Percentiles rank a stretch among this genome's conserved stretches.
Conservation (phyloP, 108 stramenopile species). For the Pseudonitzschia delicatissima region DNA sequence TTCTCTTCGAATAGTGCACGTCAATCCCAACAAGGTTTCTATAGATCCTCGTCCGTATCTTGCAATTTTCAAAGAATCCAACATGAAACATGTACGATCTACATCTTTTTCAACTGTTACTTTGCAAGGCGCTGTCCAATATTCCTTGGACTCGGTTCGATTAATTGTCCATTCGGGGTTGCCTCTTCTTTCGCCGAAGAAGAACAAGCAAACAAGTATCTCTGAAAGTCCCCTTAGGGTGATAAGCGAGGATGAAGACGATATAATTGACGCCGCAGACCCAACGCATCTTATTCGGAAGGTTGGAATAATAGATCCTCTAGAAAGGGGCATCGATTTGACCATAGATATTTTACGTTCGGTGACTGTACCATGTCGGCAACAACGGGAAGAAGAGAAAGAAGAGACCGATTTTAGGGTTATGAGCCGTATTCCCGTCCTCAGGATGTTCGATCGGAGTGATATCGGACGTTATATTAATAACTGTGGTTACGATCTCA, state of each 20-base stretch:
- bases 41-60: constrained; percentile 2
- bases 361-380: constrained; percentile 31
- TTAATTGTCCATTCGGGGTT: neutral
- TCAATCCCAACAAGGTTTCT: constrained; percentile 22
- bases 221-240: neutral
- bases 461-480: constrained; percentile 55
- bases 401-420: constrained; percentile 10
- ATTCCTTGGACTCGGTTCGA: neutral
- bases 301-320: constrained; percentile 16
- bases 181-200: neutral
- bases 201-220: neutral
- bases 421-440: constrained; percentile 17
- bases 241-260: neutral
- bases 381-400: neutral
- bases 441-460: constrained; percentile 24
- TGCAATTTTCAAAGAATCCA: neutral
- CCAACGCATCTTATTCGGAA: neutral
- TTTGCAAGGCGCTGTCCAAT: neutral
- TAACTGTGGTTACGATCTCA: constrained; percentile 40
- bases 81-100: neutral
- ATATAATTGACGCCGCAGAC: too few relatives aligned
- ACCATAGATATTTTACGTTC: constrained; percentile 37
- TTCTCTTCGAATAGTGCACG: constrained; percentile 41
- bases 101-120: neutral
- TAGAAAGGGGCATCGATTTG: constrained; percentile 30